phyloP scores from a whole-genome alignment of 2,329 filamentous ascomycete genomes.

The Didymella keratinophila region DNA sequence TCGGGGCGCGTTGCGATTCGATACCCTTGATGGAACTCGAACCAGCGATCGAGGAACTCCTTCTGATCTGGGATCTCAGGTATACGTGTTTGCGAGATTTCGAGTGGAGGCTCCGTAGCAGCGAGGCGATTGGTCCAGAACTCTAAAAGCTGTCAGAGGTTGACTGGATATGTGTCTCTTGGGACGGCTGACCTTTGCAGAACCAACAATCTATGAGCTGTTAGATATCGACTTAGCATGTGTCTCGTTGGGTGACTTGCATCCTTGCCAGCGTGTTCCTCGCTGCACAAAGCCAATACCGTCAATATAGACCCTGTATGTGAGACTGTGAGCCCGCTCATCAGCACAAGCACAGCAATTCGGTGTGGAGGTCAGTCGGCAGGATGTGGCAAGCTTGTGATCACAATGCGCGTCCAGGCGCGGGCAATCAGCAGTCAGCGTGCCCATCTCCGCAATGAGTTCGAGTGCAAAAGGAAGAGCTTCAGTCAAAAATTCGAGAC shows the following conservation, averaged over 20 bases:
- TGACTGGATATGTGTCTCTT: background rate
- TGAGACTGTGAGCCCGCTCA: slow-evolving; percentile 51
- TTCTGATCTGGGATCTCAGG: slow-evolving; percentile 58
- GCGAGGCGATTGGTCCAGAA: slow-evolving; percentile 59
- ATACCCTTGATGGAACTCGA: slow-evolving; percentile 59
- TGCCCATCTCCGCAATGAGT: slow-evolving; percentile 44
- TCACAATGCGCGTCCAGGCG: slow-evolving; percentile 49
- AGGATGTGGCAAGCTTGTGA: slow-evolving; percentile 54
- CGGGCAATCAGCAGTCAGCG: slow-evolving; percentile 50
- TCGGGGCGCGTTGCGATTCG: slow-evolving; percentile 51
- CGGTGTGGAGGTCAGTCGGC: slow-evolving; percentile 51
- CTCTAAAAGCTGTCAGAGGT: slow-evolving; percentile 40
- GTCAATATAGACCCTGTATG: slow-evolving; percentile 59
- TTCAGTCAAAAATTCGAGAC: background rate
- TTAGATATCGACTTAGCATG: too few relatives aligned
- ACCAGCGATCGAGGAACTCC: slow-evolving; percentile 57
- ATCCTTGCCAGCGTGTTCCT: slow-evolving; percentile 59
- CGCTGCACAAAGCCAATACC: slow-evolving; percentile 59
- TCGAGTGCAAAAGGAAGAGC: background rate
- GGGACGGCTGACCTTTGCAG: slow-evolving; percentile 51
- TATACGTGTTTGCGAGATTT: slow-evolving; percentile 55
- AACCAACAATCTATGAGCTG: slow-evolving; percentile 64
- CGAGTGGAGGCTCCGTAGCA: slow-evolving; percentile 52
- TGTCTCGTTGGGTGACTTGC: too few relatives aligned
- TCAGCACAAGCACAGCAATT: slow-evolving; percentile 54